Evolutionary conservation across 345 rosid genomes (phyloP).

Genomic region (Acer campestre): DNA sequence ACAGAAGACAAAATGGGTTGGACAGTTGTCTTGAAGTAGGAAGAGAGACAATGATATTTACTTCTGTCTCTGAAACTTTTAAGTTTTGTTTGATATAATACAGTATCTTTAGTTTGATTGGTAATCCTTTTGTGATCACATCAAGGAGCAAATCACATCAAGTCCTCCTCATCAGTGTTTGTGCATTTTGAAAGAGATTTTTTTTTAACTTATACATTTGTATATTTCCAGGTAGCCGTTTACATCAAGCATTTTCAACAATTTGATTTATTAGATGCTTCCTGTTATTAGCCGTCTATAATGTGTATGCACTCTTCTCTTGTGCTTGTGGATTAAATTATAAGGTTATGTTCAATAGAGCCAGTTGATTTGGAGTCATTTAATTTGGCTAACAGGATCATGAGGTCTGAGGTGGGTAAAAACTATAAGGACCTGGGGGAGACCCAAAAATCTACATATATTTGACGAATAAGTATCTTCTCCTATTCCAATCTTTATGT

Average conservation of each 20-base stretch:
- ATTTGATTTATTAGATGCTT: neutral
- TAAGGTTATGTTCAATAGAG: neutral
- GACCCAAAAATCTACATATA: too few relatives aligned
- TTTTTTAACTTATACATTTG: neutral
- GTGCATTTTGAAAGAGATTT: too few relatives aligned
- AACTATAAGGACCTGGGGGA: too few relatives aligned
- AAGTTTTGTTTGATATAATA: neutral
- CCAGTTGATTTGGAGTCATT: neutral
- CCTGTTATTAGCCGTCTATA: neutral
- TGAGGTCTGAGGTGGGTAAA: neutral
- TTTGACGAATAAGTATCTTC: too few relatives aligned
- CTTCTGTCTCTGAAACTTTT: neutral
- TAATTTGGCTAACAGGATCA: neutral
- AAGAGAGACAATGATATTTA: neutral
- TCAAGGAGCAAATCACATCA: too few relatives aligned
- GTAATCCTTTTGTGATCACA: neutral
- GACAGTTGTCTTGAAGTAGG: slow-evolving; percentile 27
- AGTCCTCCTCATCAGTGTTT: neutral
- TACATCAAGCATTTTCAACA: neutral
- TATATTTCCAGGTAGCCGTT: neutral
- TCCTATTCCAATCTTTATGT: too few relatives aligned
- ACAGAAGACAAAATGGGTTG: slow-evolving; percentile 38
- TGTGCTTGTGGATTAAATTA: too few relatives aligned
- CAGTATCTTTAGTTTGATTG: neutral
- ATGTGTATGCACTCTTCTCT: too few relatives aligned